These are phyloP conservation scores for Aspergillus sp. DNA, from an alignment of 2,329 filamentous ascomycete genomes.

Conservation along the genomic window DNA sequence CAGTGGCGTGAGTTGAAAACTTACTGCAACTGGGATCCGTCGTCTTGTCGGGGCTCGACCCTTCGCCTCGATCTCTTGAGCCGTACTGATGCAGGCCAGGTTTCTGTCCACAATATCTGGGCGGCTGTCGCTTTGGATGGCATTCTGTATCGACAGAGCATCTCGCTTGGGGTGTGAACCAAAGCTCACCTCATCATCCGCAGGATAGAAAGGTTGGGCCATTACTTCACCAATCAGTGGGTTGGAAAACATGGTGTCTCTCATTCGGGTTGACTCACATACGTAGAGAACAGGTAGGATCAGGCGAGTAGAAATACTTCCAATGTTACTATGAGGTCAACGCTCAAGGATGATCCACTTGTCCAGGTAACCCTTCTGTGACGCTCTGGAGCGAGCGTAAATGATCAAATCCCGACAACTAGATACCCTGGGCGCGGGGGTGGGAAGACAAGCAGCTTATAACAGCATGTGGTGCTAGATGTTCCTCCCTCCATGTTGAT, in stretches of 20 bases:
- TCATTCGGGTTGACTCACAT: constrained; percentile 17
- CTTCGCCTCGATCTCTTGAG: constrained; percentile 36
- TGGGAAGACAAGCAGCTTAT: too few relatives aligned
- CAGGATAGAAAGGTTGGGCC: constrained; percentile 23
- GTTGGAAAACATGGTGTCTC: constrained; percentile 17
- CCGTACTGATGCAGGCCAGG: constrained; percentile 20
- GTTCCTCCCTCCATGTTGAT: constrained; percentile 15
- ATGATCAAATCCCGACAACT: too few relatives aligned
- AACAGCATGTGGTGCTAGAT: too few relatives aligned
- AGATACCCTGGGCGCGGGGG: too few relatives aligned
- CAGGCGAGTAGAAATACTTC: constrained; percentile 12
- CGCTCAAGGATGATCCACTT: background rate
- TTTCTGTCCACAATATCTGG: constrained; percentile 25
- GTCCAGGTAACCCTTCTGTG: background rate
- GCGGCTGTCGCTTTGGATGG: constrained; percentile 24
- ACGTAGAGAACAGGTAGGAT: constrained; percentile 7
- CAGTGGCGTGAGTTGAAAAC: constrained; percentile 1
- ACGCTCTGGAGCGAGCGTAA: too few relatives aligned
- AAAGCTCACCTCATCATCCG: constrained; percentile 24
- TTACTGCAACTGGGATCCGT: constrained; percentile 56
- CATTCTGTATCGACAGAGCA: constrained; percentile 24
- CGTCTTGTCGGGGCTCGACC: constrained; percentile 43
- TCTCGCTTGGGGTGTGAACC: constrained; percentile 25
- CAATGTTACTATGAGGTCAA: constrained; percentile 9
- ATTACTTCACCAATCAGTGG: constrained; percentile 23